These are phyloP conservation scores for Candida mesenterica DNA, from an alignment of 1,139 yeast species.

Conservation along the genomic window DNA sequence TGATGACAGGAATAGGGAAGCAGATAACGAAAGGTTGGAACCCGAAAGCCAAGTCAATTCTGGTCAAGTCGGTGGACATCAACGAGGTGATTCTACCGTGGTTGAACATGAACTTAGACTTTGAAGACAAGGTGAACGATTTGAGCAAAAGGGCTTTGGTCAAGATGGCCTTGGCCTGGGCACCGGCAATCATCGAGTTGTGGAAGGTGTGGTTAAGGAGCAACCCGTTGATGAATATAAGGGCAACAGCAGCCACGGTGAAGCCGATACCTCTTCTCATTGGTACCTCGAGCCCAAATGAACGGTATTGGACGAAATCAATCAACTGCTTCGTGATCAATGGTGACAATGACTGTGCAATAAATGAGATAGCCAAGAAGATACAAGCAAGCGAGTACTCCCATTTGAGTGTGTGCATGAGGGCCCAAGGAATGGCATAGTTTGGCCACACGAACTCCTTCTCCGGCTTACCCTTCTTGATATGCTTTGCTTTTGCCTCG, in stretches of 20 bases:
- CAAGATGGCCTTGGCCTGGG: conserved; percentile 41
- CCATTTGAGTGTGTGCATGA: conserved; percentile 37
- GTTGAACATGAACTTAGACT: conserved; percentile 35
- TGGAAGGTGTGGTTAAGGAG: conserved; percentile 45
- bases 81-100: conserved; percentile 43
- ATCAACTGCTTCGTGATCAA: conserved; percentile 39
- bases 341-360: conserved; percentile 42
- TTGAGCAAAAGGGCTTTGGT: conserved; percentile 40
- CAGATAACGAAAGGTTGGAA: conserved; percentile 46
- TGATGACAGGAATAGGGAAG: conserved; percentile 46
- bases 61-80: conserved; percentile 45
- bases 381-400: conserved; percentile 36
- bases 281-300: conserved; percentile 34
- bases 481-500: conserved; percentile 23
- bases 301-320: conserved; percentile 39
- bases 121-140: conserved; percentile 37
- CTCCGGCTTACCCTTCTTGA: conserved; percentile 23
- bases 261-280: conserved; percentile 41
- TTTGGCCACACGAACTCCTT: conserved; percentile 37
- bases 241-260: conserved; percentile 39
- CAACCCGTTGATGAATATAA: conserved; percentile 42
- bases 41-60: conserved; percentile 48
- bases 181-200: conserved; percentile 48
- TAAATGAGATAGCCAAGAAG: conserved; percentile 37
- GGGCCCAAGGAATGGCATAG: conserved; percentile 34